Base-by-base conservation (phyloP, 768 basidiomycete species). In the Imleria badia region DNA sequence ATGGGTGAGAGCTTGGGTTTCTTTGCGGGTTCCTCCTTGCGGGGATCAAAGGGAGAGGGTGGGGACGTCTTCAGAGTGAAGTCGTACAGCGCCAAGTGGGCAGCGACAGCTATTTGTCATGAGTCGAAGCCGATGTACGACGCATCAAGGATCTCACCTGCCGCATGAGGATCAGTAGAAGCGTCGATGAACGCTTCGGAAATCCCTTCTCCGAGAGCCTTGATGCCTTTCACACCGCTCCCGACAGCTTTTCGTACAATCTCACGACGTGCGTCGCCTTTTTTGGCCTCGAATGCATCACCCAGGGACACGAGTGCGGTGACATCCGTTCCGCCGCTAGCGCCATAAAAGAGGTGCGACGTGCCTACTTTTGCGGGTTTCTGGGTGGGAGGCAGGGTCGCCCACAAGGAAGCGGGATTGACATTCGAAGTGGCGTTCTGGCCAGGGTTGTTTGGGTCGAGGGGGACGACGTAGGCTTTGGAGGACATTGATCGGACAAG, bases 21-120 rank as follows among this genome's bases (percentile, higher is more conserved):
- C 38, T 79, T 78, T 0, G 78, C 71, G 5, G 79, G 71, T 30
- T 81, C 77, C 49, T 73, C 78, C 48, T 81, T 72, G 48, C 81
- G 81, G 11, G 86, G 84, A 63, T 89, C 81, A 72, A 86, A 88
- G 1, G 70, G 68, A 13, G 86, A 88, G 4, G 82, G 81, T 6
- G 85, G 83, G 2, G 77, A 76, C 1, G 91, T 94, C 71, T 92
- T 91, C 60, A 94, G 74, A 1, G 85, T 81, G 66, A 94, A 93
- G 59, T 84, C 82, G 71, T 87, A 91, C 41, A 80, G 64, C 7
- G 88, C 87, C 58, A 94, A 76, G 61, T 90, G 79, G 3, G 92
- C 83, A 6, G 85, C 90, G 45, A 91, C 89, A 41, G 91, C 91
- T 87, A 58, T 45, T 55, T 54, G 20, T 3, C 1, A 9, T 64